Evolutionary conservation across 140 eudicot species (phyloP).

Genomic region (Erigeron philadelphicus): DNA sequence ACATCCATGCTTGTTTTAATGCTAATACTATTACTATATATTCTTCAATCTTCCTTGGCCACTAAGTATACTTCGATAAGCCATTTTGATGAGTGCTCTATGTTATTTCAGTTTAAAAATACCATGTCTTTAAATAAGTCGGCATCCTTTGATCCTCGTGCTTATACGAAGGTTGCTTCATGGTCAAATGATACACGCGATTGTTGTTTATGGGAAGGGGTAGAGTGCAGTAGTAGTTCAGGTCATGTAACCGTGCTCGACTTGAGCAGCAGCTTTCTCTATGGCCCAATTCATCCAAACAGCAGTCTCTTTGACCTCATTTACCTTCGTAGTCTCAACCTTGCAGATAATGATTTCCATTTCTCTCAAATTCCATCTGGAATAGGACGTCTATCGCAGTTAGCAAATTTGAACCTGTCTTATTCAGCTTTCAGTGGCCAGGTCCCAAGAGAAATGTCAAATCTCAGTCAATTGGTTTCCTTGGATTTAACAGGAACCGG

Average conservation of each 20-base stretch:
- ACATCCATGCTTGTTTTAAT: background rate
- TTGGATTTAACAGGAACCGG: background rate
- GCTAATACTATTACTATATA: background rate
- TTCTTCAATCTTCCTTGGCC: background rate
- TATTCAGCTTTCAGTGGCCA: slow-evolving; percentile 5
- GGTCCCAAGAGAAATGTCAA: slow-evolving; percentile 3
- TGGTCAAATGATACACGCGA: background rate
- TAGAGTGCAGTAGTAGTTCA: background rate
- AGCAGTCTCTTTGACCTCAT: slow-evolving; percentile 3
- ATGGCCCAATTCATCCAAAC: background rate
- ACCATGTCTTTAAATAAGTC: background rate
- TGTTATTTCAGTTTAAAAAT: background rate
- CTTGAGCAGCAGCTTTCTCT: slow-evolving; percentile 12
- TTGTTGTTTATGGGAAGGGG: slow-evolving; percentile 19
- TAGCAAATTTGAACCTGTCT: background rate
- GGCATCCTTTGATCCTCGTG: background rate
- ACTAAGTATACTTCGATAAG: background rate
- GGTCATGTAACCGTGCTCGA: slow-evolving; percentile 11
- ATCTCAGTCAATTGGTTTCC: background rate
- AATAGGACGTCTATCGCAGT: background rate
- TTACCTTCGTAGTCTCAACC: slow-evolving; percentile 10
- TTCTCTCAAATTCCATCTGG: background rate
- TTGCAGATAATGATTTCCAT: background rate
- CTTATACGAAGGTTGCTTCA: background rate
- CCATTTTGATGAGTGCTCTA: background rate